Conservation (phyloP, 768 basidiomycete species). For the Rhizopogon sp. region DNA sequence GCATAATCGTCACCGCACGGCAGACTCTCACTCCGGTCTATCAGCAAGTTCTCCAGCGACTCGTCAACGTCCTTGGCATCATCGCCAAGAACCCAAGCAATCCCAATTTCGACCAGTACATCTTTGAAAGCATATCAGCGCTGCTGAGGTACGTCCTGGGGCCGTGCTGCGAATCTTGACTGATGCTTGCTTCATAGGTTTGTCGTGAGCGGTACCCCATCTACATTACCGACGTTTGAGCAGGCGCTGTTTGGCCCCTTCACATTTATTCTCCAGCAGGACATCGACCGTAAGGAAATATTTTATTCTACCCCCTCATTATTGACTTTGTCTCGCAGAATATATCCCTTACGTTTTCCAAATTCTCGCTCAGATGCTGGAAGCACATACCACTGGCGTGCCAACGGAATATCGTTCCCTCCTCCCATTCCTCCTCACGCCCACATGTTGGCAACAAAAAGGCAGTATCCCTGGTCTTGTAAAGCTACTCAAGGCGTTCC, state of each 20-base stretch:
- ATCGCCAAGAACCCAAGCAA: conserved; percentile 97
- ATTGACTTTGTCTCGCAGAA: conserved; percentile 42
- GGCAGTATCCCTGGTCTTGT: conserved; percentile 94
- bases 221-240: conserved; percentile 74
- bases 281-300: conserved; percentile 74
- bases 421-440: conserved; percentile 79
- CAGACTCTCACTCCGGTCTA: conserved; percentile 69
- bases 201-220: conserved; percentile 64
- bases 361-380: conserved; percentile 92
- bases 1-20: conserved; percentile 86
- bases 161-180: conserved; percentile 1
- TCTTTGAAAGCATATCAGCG: conserved; percentile 95
- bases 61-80: conserved; percentile 79
- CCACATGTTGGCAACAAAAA: conserved; percentile 86
- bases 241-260: conserved; percentile 80
- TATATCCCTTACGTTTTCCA: conserved; percentile 98
- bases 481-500: conserved; percentile 78
- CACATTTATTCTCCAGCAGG: conserved; percentile 82
- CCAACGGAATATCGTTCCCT: conserved; percentile 77
- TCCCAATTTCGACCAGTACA: conserved; percentile 95
- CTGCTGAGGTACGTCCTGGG: conserved; percentile 64
- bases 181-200: conserved; percentile 46
- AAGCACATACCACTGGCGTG: conserved; percentile 61
- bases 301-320: neutral
- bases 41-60: conserved; percentile 58